Evolutionary conservation across 2,329 filamentous ascomycete genomes (phyloP), one percentile per base, ranked within the genome.

Genomic region (Penicillium palitans): DNA sequence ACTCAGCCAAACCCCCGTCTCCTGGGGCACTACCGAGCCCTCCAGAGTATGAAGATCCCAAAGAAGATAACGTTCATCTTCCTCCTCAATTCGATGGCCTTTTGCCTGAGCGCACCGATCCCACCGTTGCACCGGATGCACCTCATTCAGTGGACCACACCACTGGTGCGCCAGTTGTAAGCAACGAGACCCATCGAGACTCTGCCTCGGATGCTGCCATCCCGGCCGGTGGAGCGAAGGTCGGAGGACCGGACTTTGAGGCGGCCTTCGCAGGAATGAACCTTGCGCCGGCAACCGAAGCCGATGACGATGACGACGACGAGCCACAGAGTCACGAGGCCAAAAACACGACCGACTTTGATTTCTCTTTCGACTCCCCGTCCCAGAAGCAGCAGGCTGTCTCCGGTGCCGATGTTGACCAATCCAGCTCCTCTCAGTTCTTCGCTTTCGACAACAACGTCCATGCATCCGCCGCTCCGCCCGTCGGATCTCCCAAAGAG

Each of bases 261-360:
- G 77, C 76, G 27, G 78, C 76, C 15, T 80, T 80, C 63, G 76
- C 76, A 24, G 75, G 74, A 24, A 65, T 80, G 24, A 71, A 78
- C 45, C 68, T 79, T 46, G 76, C 78, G 2, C 78, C 78, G 1
- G 77, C 77, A 2, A 74, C 75, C 57, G 78, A 80, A 61, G 74
- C 74, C 6, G 76, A 77, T 31, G 74, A 79, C 24, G 71, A 74
- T 25, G 87, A 84, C 1, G 90, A 93, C 58, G 90, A 93, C 58
- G 71, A 75, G 52, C 69, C 69, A 24, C 72, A 72, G 42, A 65
- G 69, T 24, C 62, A 66, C 8, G 66, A 70, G 24, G 68, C 70
- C 29, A 75, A 74, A 55, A 70, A 70, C 46, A 61, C 70, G 12
- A 63, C 68, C 2, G 76, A 79, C 51, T 80, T 80, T 60, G 78